These are phyloP conservation scores for Musa troglodytarum DNA, from an alignment of 176 grass and related monocot genomes.

Conservation along the genomic window DNA sequence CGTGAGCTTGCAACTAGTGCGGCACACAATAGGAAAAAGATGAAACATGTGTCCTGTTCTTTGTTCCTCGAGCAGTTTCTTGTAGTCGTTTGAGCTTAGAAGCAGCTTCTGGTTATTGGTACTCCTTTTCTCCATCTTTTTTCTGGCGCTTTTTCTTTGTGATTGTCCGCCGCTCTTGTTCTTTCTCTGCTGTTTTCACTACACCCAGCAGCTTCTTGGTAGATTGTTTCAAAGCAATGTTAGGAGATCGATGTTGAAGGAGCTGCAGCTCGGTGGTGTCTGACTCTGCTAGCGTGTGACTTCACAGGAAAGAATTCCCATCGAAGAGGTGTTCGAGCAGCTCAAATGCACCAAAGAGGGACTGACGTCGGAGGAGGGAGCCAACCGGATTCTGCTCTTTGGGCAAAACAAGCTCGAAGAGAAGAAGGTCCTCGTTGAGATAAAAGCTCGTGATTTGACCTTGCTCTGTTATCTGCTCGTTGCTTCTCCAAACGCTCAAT, in stretches of 20 bases:
- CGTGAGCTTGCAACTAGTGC: not conserved
- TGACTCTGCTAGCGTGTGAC: not conserved
- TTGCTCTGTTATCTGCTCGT: not conserved
- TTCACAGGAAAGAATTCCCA: slow-evolving; percentile 77
- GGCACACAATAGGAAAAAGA: not conserved
- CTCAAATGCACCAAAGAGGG: slow-evolving; percentile 91
- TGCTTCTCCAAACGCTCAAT: not conserved
- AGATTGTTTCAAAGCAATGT: no score
- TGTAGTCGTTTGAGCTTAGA: not conserved
- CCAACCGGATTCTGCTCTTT: slow-evolving; percentile 56
- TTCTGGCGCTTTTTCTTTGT: no score
- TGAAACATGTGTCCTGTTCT: not conserved
- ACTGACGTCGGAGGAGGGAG: slow-evolving; percentile 53
- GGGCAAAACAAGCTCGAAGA: slow-evolving; percentile 99
- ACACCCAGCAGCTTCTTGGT: no score
- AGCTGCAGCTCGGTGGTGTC: not conserved
- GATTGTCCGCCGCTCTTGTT: no score
- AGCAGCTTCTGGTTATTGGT: no score
- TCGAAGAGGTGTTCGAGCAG: slow-evolving; percentile 97
- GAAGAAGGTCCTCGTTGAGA: slow-evolving; percentile 45
- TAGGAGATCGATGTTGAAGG: no score
- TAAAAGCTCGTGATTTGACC: no score
- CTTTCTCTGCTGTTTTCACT: no score
- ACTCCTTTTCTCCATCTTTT: no score
- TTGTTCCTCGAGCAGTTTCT: not conserved